Evolutionary conservation across 2,329 filamentous ascomycete species (phyloP), one percentile per base, ranked within the genome.

Genomic region (Basipetospora chlamydospora): DNA sequence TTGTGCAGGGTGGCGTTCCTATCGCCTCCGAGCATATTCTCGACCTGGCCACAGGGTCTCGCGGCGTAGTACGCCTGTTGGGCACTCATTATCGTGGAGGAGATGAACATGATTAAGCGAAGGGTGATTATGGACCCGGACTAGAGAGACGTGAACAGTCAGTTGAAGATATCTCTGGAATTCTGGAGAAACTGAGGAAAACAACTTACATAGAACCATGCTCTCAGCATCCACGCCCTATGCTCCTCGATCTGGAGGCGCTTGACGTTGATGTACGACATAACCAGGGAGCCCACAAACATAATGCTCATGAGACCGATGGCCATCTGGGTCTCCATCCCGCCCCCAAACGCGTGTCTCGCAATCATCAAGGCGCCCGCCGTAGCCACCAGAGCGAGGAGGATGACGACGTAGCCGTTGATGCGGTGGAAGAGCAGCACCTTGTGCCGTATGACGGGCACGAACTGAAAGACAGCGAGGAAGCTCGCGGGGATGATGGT

Each of bases 151-250:
- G 16, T 29, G n/a, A n/a, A n/a, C n/a, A n/a, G n/a, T n/a, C n/a
- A n/a, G n/a, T n/a, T n/a, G n/a, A n/a, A n/a, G n/a, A n/a, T n/a
- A n/a, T n/a, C n/a, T n/a, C n/a, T n/a, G n/a, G n/a, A n/a, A n/a
- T n/a, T n/a, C n/a, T n/a, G 33, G 12, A 15, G n/a, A 11, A 6
- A 7, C 12, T 28, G 9, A 20, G 7, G 18, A 8, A 25, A 15
- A 11, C 15, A 12, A 50, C 55, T 41, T 42, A 62, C 55, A 41
- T 64, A 65, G 35, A 64, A 54, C 63, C 63, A 66, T 3, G 64
- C 58, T 10, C 71, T 49, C n/a, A 77, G 47, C 70, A 76, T 77
- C 71, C 70, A 77, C 3, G 67, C 66, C 1, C 72, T 59, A 41
- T 77, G 72, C 46, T 75, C 63, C 22, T 74, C 68, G 33, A 79